Base-by-base conservation (phyloP, 2,329 filamentous ascomycete species). In the Pseudogymnoascus sp. region DNA sequence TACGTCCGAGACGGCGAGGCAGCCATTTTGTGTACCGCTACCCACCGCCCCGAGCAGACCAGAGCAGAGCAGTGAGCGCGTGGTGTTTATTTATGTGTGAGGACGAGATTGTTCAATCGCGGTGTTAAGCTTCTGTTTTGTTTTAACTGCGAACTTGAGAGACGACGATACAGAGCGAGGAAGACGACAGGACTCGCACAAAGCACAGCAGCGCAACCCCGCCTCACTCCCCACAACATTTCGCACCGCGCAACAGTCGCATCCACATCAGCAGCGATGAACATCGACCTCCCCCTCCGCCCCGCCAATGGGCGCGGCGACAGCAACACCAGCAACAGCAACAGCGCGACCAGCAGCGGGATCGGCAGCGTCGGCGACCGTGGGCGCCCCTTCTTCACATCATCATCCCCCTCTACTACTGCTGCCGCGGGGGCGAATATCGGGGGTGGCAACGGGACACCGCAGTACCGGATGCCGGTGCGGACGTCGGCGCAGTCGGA, bases 341-440 rank as follows among this genome's bases (percentile, higher is more conserved):
- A 16, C 14, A 16, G 37, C 37, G 3, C 40, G 6, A 14, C 16
- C 40, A 25, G 42, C 12, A 31, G 43, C 43, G 43, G 43, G 1
- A 14, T 53, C 5, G 43, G 43, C 43, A 53, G 43, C 43, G 23
- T 31, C 0, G 43, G 23, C 23, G 43, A 53, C 43, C 43, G 43
- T 23, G 43, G 14, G 3, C 43, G 43, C 7, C 43, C 43, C 7
- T 53, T 53, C 43, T 53, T 53, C 81, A 83, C 69, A 81, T 82
- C 9, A 77, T 80, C 69, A 81, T 82, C 9, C 77, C 81, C 49
- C 78, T 80, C 25, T 82, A 82, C 37, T 83, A 82, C 21, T 25
- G 12, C 37, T 83, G 82, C 21, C 14, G 12, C 23, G 21, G 43
- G 43, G 38, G 16, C 8, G 3, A 21, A 2, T 11, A 38, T 16